Percentiles rank a stretch among this genome's conserved stretches.
Evolutionary conservation across 148 eudicot genomes (phyloP).

Genomic region (Simmondsia chinensis): DNA sequence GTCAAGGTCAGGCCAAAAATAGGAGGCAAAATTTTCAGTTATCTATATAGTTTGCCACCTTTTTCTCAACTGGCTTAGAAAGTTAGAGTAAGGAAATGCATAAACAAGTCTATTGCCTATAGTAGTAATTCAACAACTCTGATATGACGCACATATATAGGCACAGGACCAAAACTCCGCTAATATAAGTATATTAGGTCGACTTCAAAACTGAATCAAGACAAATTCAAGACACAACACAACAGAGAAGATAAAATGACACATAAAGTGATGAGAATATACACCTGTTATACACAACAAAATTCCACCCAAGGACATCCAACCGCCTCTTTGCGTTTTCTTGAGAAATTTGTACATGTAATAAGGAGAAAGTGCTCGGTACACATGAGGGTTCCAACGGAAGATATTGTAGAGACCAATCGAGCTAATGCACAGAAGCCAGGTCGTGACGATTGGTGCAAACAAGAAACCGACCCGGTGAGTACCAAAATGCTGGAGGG

Average conservation of each 20-base stretch:
- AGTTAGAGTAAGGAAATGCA: too few relatives aligned
- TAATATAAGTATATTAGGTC: too few relatives aligned
- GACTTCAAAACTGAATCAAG: too few relatives aligned
- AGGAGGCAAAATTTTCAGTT: too few relatives aligned
- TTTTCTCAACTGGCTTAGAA: too few relatives aligned
- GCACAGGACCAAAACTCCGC: too few relatives aligned
- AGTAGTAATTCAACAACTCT: too few relatives aligned
- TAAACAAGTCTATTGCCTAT: too few relatives aligned
- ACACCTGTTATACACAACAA: slow-evolving; percentile 91
- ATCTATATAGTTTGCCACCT: too few relatives aligned
- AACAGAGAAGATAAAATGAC: neutral
- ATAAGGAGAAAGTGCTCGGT: slow-evolving; percentile 85
- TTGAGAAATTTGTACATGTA: slow-evolving; percentile 91
- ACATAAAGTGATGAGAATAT: neutral
- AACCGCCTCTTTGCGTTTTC: slow-evolving; percentile 80
- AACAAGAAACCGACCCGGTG: slow-evolving; percentile 83
- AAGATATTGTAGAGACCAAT: slow-evolving; percentile 84
- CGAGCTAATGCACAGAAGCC: slow-evolving; percentile 89
- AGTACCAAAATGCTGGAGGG: slow-evolving; percentile 89
- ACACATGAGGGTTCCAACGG: slow-evolving; percentile 79
- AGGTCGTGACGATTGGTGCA: slow-evolving; percentile 77
- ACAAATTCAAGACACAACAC: too few relatives aligned
- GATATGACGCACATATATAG: too few relatives aligned
- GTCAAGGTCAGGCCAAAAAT: too few relatives aligned
- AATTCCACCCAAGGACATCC: slow-evolving; percentile 99